Evolutionary conservation across 169 alveolate genomes (phyloP).

Genomic region (Plasmodium yoelii): DNA sequence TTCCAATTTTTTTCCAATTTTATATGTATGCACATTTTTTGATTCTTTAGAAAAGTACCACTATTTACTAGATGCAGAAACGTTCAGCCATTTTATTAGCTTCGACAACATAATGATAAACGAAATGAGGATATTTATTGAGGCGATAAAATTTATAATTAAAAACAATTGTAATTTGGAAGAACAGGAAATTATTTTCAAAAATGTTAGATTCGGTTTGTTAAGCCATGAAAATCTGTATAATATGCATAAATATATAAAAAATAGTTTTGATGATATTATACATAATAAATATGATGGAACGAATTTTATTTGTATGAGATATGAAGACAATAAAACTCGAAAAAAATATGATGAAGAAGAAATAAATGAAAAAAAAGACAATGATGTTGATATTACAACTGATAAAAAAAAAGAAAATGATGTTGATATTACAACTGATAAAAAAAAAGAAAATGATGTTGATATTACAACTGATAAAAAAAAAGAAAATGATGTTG

Average conservation of each 20-base stretch:
- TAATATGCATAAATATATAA: slow-evolving; percentile 25
- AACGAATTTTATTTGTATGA: slow-evolving; percentile 51
- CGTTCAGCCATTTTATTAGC: slow-evolving; percentile 29
- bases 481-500: slow-evolving; percentile 8
- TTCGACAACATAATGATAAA: slow-evolving; percentile 44
- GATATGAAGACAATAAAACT: slow-evolving; percentile 6
- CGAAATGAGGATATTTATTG: slow-evolving; percentile 68
- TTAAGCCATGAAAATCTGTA: slow-evolving; percentile 36
- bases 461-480: neutral
- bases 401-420: neutral
- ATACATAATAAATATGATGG: slow-evolving; percentile 41
- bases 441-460: neutral
- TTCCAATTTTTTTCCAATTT: too few relatives aligned
- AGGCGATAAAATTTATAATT: slow-evolving; percentile 50
- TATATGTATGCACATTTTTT: neutral
- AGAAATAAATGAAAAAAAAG: neutral
- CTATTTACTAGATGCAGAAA: slow-evolving; percentile 39
- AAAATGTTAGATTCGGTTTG: slow-evolving; percentile 38
- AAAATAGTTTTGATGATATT: slow-evolving; percentile 60
- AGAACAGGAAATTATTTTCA: slow-evolving; percentile 32
- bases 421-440: neutral
- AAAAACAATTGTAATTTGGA: slow-evolving; percentile 41
- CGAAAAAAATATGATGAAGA: neutral
- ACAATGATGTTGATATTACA: neutral
- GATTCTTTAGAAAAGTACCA: slow-evolving; percentile 26